Evolutionary conservation across 2,329 filamentous ascomycete genomes (phyloP), one percentile per base, ranked within the genome.

Genomic region (Xylaria sp.): DNA sequence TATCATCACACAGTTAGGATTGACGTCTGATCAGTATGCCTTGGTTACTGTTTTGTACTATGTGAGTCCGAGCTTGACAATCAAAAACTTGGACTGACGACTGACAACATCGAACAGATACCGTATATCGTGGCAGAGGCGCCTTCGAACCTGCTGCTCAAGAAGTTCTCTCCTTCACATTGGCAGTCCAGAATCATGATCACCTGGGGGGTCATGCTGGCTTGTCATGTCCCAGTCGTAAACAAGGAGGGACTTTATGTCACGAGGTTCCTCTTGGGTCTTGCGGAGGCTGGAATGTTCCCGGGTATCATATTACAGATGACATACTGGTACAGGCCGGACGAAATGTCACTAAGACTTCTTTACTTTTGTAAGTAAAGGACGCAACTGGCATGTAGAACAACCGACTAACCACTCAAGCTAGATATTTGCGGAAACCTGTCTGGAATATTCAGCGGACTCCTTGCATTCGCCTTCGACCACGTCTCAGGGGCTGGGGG

Each of bases 311-410:
- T 76, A 16, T 50, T 77, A 4, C 76, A 78, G 52, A 69, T 78
- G 66, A 73, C 71, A 1, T 78, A 77, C 53, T 79, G 76, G 76
- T 79, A 79, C 52, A 67, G 77, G 4, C 74, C 75, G 0, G 77
- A 79, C 48, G 77, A 79, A 53, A 74, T 79, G 70, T 72, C 74
- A 13, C 65, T 75, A 2, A 71, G 76, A 7, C 59, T 80, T 0
- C 63, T 78, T 3, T 78, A 76, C 52, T 78, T 78, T 51, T 78
- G 74, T 76, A 60, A 45, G 71, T 59, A 16, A 7, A 37, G 2
- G 6, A 19, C 8, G 37, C 19, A n/a, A 8, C 4, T 17, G 8
- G 7, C 13, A n/a, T 16, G 1, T 9, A n/a, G 2, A 17, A 11
- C 24, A 11, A 26, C 21, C 2, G 17, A 38, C 57, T 66, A 17